Conservation (phyloP, 305 asterid genomes). For the Solanum chacoense region DNA sequence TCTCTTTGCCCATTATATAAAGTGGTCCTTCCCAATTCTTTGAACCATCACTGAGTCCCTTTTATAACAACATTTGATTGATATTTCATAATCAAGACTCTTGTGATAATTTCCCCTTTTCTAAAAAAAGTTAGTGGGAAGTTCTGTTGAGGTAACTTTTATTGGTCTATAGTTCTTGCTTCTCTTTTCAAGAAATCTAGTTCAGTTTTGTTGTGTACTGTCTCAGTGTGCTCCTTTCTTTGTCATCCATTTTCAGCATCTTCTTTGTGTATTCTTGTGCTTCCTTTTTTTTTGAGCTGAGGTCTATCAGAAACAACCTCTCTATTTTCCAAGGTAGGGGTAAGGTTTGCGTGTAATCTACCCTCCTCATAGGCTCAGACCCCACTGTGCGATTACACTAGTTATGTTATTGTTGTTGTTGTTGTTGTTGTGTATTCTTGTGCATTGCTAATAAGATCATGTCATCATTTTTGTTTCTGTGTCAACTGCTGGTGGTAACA, state of each 20-base stretch:
- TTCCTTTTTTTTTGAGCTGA: not conserved
- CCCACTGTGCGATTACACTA: not conserved
- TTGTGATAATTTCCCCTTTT: not conserved
- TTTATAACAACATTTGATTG: not conserved
- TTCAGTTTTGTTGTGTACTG: not conserved
- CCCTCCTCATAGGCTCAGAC: not conserved
- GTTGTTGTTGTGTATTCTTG: not conserved
- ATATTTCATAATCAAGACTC: not conserved
- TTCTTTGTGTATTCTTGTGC: not conserved
- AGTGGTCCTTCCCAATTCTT: not conserved
- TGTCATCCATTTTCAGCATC: not conserved
- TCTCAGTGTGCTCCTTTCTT: not conserved
- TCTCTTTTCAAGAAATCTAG: not conserved
- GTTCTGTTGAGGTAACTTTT: not conserved
- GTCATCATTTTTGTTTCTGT: not conserved
- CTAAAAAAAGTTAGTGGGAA: not conserved
- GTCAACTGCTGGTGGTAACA: not conserved
- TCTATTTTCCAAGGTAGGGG: not conserved
- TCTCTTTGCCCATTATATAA: constrained; percentile 12
- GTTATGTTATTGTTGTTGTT: not conserved
- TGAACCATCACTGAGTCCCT: not conserved
- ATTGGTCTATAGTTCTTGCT: not conserved
- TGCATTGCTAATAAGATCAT: not conserved
- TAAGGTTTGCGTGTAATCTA: not conserved
- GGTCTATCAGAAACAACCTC: not conserved